A percentile compares a stretch with the other conserved stretches of the same genome.
Conservation (phyloP, 148 eudicot genomes). For the Polygonum maritimum region DNA sequence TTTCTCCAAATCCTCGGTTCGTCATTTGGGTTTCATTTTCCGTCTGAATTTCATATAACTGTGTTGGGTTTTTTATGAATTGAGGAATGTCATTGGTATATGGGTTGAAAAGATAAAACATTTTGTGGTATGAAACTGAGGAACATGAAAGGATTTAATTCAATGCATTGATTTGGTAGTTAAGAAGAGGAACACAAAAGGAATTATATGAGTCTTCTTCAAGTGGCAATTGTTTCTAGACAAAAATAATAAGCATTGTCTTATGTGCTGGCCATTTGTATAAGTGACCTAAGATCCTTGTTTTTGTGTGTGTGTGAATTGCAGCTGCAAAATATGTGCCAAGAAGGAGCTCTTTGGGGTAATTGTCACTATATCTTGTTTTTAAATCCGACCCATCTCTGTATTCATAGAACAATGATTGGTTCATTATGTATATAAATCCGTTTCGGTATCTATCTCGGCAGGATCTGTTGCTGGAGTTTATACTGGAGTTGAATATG, state of each 20-base stretch:
- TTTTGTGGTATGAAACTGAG: too few species aligned
- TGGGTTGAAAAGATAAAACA: too few species aligned
- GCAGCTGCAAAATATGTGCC: conserved; percentile 87
- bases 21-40: not conserved
- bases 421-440: not conserved
- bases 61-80: not conserved
- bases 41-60: not conserved
- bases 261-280: not conserved
- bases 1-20: not conserved
- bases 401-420: not conserved
- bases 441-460: not conserved
- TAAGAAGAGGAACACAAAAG: not conserved
- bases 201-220: not conserved
- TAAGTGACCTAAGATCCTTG: not conserved
- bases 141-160: too few species aligned
- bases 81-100: not conserved
- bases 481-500: conserved; percentile 86
- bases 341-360: conserved; percentile 97
- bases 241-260: not conserved
- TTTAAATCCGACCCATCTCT: not conserved
- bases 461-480: conserved; percentile 72
- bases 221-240: not conserved
- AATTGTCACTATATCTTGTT: not conserved
- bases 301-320: conserved; percentile 8
- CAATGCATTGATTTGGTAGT: not conserved